Percentiles rank a stretch among this genome's conserved stretches.
Conservation (phyloP, 768 basidiomycete species). For the Tricholoma saponaceum region DNA sequence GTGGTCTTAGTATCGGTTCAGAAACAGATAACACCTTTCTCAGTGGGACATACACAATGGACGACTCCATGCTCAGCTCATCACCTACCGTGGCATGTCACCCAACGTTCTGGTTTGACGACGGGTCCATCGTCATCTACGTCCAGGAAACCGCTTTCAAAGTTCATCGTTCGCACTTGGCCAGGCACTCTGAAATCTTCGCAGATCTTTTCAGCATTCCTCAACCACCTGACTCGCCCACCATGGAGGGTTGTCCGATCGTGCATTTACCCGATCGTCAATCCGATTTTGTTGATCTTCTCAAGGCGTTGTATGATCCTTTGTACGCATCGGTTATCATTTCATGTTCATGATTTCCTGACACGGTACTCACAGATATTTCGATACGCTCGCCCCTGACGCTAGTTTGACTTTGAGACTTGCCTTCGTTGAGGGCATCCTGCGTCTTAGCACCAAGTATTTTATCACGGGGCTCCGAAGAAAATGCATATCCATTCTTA, state of each 20-base stretch:
- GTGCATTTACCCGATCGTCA: conserved; percentile 9
- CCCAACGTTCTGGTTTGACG: conserved; percentile 7
- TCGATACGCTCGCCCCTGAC: not conserved
- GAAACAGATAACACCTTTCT: no score
- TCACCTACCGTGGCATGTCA: no score
- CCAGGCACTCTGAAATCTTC: conserved; percentile 14
- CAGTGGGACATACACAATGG: no score
- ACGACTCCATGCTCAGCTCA: no score
- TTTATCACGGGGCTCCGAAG: not conserved
- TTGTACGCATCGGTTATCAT: not conserved
- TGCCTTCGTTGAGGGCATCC: not conserved
- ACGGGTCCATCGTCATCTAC: conserved; percentile 12
- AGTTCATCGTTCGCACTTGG: conserved; percentile 13
- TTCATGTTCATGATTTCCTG: not conserved
- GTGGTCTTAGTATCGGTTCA: no score
- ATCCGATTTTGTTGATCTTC: conserved; percentile 7
- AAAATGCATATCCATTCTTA: not conserved
- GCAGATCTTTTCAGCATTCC: conserved; percentile 15
- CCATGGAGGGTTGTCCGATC: conserved; percentile 13
- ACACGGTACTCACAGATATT: not conserved
- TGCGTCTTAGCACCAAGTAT: not conserved
- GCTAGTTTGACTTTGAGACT: not conserved
- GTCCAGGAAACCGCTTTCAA: conserved; percentile 7
- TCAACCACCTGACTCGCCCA: conserved; percentile 2
- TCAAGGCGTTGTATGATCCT: conserved; percentile 10